Percentiles rank a stretch among this genome's conserved stretches.
These are phyloP conservation scores for Alternaria postmessia DNA, from an alignment of 2,329 filamentous ascomycete species.

Conservation along the genomic window DNA sequence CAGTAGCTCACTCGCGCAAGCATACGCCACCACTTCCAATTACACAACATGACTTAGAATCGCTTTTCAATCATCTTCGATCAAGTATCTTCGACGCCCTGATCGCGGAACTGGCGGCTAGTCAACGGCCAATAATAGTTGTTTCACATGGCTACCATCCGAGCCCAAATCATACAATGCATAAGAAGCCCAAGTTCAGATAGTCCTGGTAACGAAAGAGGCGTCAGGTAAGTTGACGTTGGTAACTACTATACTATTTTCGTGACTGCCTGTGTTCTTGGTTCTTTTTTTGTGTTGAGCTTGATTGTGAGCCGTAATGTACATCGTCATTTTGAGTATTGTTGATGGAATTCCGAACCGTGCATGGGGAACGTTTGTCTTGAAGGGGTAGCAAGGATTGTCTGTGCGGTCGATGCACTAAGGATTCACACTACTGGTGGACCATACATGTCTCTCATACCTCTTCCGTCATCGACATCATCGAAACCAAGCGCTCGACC, in stretches of 20 bases:
- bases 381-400: background rate
- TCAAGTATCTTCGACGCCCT: background rate
- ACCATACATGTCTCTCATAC: background rate
- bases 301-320: background rate
- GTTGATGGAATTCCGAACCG: background rate
- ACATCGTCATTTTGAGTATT: background rate
- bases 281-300: background rate
- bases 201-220: background rate
- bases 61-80: background rate
- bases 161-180: background rate
- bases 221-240: background rate
- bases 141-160: background rate
- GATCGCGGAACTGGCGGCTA: background rate
- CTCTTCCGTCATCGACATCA: background rate
- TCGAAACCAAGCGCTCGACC: background rate
- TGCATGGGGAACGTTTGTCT: background rate
- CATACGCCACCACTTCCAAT: background rate
- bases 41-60: background rate
- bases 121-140: background rate
- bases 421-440: background rate
- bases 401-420: constrained; percentile 8
- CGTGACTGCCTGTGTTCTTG: background rate
- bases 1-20: background rate
- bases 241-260: background rate
- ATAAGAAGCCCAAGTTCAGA: background rate